Base-by-base conservation (phyloP, 2,329 filamentous ascomycete species). In the Ophiognomonia clavigignenti-juglandacearum region DNA sequence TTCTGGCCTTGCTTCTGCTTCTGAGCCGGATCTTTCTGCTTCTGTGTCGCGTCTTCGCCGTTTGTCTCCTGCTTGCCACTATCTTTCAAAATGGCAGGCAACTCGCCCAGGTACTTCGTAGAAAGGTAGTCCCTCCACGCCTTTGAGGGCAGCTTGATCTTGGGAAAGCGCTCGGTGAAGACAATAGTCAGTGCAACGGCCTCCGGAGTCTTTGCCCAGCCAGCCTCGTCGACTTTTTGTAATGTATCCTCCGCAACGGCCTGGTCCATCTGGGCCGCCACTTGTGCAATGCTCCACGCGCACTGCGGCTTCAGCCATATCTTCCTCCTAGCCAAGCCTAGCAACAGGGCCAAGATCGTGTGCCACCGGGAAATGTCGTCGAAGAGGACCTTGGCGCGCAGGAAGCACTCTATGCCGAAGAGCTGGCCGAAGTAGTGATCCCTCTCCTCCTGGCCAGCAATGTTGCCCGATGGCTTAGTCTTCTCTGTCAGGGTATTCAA, bases 301-400 rank as follows among this genome's bases (percentile, higher is more conserved):
- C 89, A 96, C 62, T 95, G 88, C 58, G 92, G 84, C 51, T 88
- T 80, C 55, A 97, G 74, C 92, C 91, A 96, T 26, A 87, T 80
- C 65, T 95, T 95, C 67, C 87, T 87, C 57, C 81, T 78, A 34
- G 86, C 82, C 51, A 96, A 75, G 52, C 83, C 78, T 57, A 90
- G 77, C 26, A 96, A 70, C 44, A 87, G 70, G 45, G 85, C 78
- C 39, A 96, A 69, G n/a, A 95, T 73, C 45, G 75, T 71, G 38
- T 74, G 71, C 82, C 85, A 90, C 58, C 71, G 75, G 4, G 77
- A 70, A 16, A 73, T 66, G 27, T 80, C 71, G 4, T 71, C 64
- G 56, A 91, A 85, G 11, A 95, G 69, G 34, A 90, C 77, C 4
- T 78, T 78, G 11, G 91, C 88, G 63, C 89, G 83, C 37, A 96